Conservation (phyloP, 2,329 filamentous ascomycete genomes). For the Calonectria hawksworthii region DNA sequence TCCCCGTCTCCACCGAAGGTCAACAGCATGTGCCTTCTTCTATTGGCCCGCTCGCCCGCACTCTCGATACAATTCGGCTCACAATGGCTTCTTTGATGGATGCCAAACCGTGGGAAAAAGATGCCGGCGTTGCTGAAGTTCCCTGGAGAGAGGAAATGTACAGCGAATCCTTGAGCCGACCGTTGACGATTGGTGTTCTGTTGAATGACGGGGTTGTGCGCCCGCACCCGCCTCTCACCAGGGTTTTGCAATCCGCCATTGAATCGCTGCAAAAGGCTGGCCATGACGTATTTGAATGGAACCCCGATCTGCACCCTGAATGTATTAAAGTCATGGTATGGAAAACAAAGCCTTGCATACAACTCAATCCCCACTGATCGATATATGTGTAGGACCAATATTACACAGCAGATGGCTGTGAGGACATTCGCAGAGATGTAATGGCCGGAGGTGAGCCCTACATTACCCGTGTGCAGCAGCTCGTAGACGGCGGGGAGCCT, state of each 20-base stretch:
- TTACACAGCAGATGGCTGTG: conserved; percentile 73
- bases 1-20: conserved; percentile 72
- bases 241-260: conserved; percentile 57
- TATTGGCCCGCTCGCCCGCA: conserved; percentile 70
- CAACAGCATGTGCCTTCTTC: conserved; percentile 75
- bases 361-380: not conserved
- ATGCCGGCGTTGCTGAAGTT: conserved; percentile 67
- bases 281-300: conserved; percentile 69
- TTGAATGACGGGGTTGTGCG: conserved; percentile 67
- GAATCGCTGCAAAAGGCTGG: conserved; percentile 59
- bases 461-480: conserved; percentile 69
- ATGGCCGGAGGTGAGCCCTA: conserved; percentile 69
- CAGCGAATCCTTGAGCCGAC: conserved; percentile 54
- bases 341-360: too few species aligned
- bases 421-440: conserved; percentile 71
- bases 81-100: conserved; percentile 63
- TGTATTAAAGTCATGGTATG: conserved; percentile 68
- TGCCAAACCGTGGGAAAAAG: conserved; percentile 65
- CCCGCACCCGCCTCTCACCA: conserved; percentile 65
- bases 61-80: conserved; percentile 58
- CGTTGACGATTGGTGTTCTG: conserved; percentile 64
- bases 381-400: conserved; percentile 63
- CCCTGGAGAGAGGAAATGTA: conserved; percentile 66
- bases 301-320: conserved; percentile 64
- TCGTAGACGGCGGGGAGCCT: conserved; percentile 65